phyloP scores from a whole-genome alignment of 2,329 filamentous ascomycete species.

The Arthrobotrys entomopaga region DNA sequence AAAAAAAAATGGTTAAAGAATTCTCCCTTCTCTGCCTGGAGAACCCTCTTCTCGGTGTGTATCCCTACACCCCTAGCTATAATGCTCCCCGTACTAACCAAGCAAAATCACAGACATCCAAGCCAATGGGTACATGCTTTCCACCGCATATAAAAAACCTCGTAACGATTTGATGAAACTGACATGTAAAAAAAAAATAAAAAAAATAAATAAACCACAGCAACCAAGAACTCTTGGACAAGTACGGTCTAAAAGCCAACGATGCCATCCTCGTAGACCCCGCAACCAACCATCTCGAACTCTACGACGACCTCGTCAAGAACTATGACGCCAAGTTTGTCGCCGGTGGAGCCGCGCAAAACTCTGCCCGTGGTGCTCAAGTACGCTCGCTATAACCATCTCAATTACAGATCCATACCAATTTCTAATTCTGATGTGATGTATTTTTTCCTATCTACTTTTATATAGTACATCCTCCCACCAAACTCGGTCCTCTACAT shows the following conservation, averaged over 20 bases:
- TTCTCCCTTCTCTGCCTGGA: constrained; percentile 92
- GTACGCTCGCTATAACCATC: constrained; percentile 61
- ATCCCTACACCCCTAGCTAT: not conserved
- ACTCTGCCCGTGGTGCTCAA: constrained; percentile 93
- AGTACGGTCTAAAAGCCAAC: constrained; percentile 94
- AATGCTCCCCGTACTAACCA: not conserved
- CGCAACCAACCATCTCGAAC: constrained; percentile 78
- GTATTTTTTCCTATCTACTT: not conserved
- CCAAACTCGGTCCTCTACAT: constrained; percentile 91
- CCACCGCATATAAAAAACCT: not conserved
- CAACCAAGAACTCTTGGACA: constrained; percentile 83
- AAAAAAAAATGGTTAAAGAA: constrained; percentile 91
- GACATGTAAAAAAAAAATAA: constrained; percentile 60
- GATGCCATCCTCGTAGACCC: constrained; percentile 92
- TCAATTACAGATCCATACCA: not conserved
- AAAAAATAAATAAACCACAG: too few species aligned
- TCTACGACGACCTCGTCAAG: constrained; percentile 93
- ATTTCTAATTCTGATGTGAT: not conserved
- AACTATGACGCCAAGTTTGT: constrained; percentile 94
- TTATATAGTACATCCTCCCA: constrained; percentile 81
- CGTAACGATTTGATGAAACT: constrained; percentile 25
- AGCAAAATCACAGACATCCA: constrained; percentile 77
- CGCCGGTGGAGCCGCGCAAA: constrained; percentile 95
- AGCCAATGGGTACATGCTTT: constrained; percentile 71
- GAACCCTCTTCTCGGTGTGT: constrained; percentile 89